Evolutionary conservation across 768 basidiomycete species (phyloP).

Genomic region (Agrocybe praecox): DNA sequence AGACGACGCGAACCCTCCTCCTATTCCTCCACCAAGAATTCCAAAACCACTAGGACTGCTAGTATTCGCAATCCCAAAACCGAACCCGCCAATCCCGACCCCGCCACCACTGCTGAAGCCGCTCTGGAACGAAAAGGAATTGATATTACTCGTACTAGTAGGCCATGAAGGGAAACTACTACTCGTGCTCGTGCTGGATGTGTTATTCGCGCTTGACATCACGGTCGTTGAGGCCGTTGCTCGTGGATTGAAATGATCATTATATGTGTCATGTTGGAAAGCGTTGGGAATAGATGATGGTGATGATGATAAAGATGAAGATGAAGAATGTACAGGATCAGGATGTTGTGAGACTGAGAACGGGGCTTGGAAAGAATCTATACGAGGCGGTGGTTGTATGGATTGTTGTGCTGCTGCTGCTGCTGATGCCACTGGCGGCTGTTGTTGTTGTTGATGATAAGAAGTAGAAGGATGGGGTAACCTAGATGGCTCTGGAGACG

Average conservation of each 20-base stretch:
- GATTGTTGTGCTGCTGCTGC: background rate
- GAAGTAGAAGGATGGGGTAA: constrained; percentile 17
- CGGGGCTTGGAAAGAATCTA: background rate
- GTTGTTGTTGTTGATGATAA: background rate
- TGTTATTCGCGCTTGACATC: background rate
- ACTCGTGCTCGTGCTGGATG: background rate
- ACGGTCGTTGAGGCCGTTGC: background rate
- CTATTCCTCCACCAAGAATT: background rate
- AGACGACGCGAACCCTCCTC: background rate
- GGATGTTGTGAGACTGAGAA: background rate
- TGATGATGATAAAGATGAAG: background rate
- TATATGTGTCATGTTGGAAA: background rate
- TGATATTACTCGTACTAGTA: background rate
- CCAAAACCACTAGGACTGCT: background rate
- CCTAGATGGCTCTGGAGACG: constrained; percentile 7
- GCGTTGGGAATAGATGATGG: constrained; percentile 2
- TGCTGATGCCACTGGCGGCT: too few species aligned
- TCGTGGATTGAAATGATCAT: background rate
- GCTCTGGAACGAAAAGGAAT: constrained; percentile 15
- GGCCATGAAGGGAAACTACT: background rate
- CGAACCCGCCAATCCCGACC: background rate
- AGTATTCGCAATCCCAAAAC: background rate
- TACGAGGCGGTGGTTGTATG: background rate
- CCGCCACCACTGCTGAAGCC: constrained; percentile 17
- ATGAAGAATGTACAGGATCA: background rate